A percentile compares a stretch with the other conserved stretches of the same genome.
Conservation (phyloP, 1,139 yeast species). For the Zygoascus hellenicus region DNA sequence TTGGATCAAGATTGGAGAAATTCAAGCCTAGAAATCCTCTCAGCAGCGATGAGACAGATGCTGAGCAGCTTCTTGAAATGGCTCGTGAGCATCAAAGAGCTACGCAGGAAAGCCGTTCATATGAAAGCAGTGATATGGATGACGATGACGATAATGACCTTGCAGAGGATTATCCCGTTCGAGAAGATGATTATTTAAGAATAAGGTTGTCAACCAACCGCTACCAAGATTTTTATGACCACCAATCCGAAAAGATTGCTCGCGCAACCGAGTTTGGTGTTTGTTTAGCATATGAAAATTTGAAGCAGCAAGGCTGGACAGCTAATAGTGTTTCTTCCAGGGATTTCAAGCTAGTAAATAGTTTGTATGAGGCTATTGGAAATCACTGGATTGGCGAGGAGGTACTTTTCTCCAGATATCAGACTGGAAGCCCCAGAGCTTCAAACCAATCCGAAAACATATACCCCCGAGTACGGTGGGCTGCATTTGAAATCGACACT, state of each 20-base stretch:
- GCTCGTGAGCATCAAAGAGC: not conserved
- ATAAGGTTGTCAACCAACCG: not conserved
- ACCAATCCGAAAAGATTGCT: slow-evolving; percentile 6
- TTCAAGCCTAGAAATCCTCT: slow-evolving; percentile 3
- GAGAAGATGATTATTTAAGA: not conserved
- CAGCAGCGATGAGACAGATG: not conserved
- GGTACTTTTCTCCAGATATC: slow-evolving; percentile 28
- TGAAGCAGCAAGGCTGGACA: slow-evolving; percentile 56
- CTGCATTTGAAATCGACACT: slow-evolving; percentile 23
- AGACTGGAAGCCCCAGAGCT: slow-evolving; percentile 12
- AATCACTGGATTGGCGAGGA: slow-evolving; percentile 38
- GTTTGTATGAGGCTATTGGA: slow-evolving; percentile 47
- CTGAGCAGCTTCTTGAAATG: not conserved
- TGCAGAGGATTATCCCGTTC: not conserved
- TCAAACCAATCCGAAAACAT: slow-evolving; percentile 6
- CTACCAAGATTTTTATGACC: slow-evolving; percentile 1
- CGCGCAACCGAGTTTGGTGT: slow-evolving; percentile 20
- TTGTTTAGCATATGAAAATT: slow-evolving; percentile 30
- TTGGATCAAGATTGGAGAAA: slow-evolving; percentile 12
- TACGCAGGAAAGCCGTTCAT: slow-evolving; percentile 2
- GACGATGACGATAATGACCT: not conserved
- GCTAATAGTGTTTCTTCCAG: slow-evolving; percentile 37
- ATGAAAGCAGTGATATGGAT: not conserved
- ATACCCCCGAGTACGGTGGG: slow-evolving; percentile 19
- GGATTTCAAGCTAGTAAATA: slow-evolving; percentile 46